A percentile compares a stretch with the other conserved stretches of the same genome.
Evolutionary conservation across 1,284 basidiomycete species (phyloP).

Genomic region (Uromyces viciae-fabae): DNA sequence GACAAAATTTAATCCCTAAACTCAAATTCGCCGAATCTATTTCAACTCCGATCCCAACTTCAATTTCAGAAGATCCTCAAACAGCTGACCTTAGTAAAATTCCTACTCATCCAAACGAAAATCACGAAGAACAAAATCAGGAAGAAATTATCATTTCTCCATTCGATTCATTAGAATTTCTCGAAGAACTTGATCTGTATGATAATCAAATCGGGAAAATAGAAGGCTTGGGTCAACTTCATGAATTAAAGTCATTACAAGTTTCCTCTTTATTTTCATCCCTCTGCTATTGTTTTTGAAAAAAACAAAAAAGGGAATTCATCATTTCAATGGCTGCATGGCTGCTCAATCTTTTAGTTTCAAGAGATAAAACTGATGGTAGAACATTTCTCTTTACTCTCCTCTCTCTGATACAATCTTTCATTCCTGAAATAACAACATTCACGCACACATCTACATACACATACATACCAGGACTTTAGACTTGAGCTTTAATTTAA

Average conservation of each 20-base stretch:
- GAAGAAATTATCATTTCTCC: not conserved
- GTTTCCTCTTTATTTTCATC: not conserved
- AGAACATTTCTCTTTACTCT: not conserved
- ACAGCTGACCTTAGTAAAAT: too few species aligned
- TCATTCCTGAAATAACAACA: too few species aligned
- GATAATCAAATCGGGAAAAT: slow-evolving; percentile 52
- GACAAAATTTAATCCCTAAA: slow-evolving; percentile 32
- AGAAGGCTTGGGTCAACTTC: slow-evolving; percentile 47
- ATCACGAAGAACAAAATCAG: not conserved
- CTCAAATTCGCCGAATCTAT: not conserved
- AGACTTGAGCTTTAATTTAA: slow-evolving; percentile 54
- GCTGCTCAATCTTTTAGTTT: too few species aligned
- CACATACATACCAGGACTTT: slow-evolving; percentile 46
- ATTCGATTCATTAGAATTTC: slow-evolving; percentile 46
- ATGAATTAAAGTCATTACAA: slow-evolving; percentile 50
- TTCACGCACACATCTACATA: too few species aligned
- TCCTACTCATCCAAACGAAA: not conserved
- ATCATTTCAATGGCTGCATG: not conserved
- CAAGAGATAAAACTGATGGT: too few species aligned
- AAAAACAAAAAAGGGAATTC: too few species aligned
- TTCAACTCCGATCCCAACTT: not conserved
- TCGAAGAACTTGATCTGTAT: slow-evolving; percentile 54
- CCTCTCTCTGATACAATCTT: not conserved
- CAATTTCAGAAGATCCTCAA: too few species aligned
- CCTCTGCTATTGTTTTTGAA: not conserved